Evolutionary conservation across 495 filamentous ascomycete genomes (phyloP).

Genomic region (Xylaria scruposa): DNA sequence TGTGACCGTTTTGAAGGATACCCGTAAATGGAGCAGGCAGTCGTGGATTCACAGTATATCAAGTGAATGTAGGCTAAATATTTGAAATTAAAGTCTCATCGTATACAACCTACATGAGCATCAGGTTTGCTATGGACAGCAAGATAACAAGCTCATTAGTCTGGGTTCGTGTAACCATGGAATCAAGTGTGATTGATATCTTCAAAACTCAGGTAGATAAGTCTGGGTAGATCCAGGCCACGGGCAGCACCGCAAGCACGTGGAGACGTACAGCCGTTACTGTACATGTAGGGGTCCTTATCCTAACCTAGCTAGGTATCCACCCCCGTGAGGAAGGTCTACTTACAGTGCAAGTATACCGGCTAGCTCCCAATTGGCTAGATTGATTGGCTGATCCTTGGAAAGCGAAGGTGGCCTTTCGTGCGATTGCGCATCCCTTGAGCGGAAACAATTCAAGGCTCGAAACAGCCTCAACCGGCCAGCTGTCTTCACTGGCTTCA

Average conservation of each 20-base stretch:
- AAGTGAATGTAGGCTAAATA: not conserved
- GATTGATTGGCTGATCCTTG: slow-evolving; percentile 30
- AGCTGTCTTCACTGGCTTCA: slow-evolving; percentile 26
- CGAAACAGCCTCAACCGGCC: slow-evolving; percentile 20
- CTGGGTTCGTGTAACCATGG: not conserved
- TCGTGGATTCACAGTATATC: not conserved
- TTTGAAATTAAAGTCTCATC: not conserved
- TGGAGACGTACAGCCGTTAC: not conserved
- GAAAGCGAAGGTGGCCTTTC: slow-evolving; percentile 46
- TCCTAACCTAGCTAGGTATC: not conserved
- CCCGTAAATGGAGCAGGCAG: not conserved
- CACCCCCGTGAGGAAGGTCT: not conserved
- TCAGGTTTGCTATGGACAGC: not conserved
- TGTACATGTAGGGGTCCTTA: not conserved
- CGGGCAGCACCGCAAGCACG: not conserved
- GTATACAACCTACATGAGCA: not conserved
- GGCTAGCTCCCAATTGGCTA: slow-evolving; percentile 27
- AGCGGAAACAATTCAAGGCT: slow-evolving; percentile 14
- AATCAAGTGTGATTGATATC: not conserved
- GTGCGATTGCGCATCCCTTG: slow-evolving; percentile 15
- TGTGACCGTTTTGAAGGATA: not conserved
- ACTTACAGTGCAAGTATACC: too few relatives aligned
- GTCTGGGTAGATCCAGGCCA: not conserved
- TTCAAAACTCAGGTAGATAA: not conserved
- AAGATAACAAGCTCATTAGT: not conserved